Evolutionary conservation across 805 yeast species (phyloP).

Genomic region (Starmerella sirachaensis): DNA sequence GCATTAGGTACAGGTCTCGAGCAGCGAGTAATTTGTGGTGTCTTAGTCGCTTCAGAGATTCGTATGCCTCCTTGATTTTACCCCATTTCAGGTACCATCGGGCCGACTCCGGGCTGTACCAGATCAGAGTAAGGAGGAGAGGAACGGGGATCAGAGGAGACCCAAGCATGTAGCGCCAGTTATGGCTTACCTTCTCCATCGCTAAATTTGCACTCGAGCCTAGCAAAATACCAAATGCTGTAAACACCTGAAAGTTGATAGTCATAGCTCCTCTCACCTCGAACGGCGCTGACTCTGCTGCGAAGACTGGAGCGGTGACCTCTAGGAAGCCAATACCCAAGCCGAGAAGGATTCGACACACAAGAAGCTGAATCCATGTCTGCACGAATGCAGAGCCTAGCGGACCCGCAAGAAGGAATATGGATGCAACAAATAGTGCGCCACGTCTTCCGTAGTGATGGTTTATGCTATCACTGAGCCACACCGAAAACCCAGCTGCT

Average conservation of each 20-base stretch:
- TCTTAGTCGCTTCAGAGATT: constrained; percentile 39
- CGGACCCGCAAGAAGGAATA: constrained; percentile 48
- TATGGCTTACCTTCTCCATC: constrained; percentile 33
- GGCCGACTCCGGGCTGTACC: constrained; percentile 56
- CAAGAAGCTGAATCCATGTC: constrained; percentile 48
- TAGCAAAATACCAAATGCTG: constrained; percentile 62
- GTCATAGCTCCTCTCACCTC: constrained; percentile 51
- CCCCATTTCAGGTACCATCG: constrained; percentile 52
- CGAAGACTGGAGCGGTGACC: constrained; percentile 55
- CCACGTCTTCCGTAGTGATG: constrained; percentile 45
- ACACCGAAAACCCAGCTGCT: constrained; percentile 37
- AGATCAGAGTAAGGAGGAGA: constrained; percentile 43
- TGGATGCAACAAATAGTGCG: constrained; percentile 27
- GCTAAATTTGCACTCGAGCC: constrained; percentile 33
- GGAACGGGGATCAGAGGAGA: constrained; percentile 44
- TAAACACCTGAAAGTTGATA: constrained; percentile 64
- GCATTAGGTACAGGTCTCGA: constrained; percentile 50
- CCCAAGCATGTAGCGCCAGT: constrained; percentile 59
- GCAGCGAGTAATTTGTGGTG: constrained; percentile 44
- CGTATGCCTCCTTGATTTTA: constrained; percentile 38
- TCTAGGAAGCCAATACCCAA: constrained; percentile 57
- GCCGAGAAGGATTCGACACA: constrained; percentile 49
- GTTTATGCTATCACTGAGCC: constrained; percentile 43
- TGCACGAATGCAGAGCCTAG: constrained; percentile 50
- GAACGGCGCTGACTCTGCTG: constrained; percentile 52